A percentile compares a stretch with the other conserved stretches of the same genome.
These are phyloP conservation scores for Obba rivulosa DNA, from an alignment of 768 basidiomycete genomes.

Conservation along the genomic window DNA sequence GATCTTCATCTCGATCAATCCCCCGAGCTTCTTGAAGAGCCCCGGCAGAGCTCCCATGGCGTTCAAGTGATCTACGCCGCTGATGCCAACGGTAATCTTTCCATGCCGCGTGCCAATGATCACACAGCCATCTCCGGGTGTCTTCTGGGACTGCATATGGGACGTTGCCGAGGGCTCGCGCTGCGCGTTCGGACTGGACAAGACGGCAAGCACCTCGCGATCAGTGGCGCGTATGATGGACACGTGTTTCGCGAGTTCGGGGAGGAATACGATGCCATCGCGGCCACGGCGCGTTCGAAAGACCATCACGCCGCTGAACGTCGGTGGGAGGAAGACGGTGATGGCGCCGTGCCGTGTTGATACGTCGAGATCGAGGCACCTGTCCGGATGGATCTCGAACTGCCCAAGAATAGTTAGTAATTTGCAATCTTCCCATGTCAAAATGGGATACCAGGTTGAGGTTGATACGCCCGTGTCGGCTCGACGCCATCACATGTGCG, in stretches of 20 bases:
- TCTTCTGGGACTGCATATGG: too few species aligned
- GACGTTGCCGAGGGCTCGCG: too few species aligned
- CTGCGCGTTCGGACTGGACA: not conserved
- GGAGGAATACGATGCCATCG: conserved; percentile 11
- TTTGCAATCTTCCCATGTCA: not conserved
- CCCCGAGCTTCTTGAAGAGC: not conserved
- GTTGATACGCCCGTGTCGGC: conserved; percentile 15
- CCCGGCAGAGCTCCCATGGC: not conserved
- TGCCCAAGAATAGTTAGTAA: not conserved
- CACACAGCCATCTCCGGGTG: conserved; percentile 4
- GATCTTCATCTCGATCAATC: too few species aligned
- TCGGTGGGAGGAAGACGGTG: conserved; percentile 15
- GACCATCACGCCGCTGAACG: conserved; percentile 12
- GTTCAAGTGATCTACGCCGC: conserved; percentile 9
- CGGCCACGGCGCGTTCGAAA: conserved; percentile 4
- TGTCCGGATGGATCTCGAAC: conserved; percentile 7
- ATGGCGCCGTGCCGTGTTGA: not conserved
- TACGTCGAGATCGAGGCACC: conserved; percentile 7
- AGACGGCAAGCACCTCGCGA: conserved; percentile 11
- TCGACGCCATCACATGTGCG: conserved; percentile 10
- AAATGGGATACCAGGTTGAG: conserved; percentile 8
- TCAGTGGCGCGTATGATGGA: conserved; percentile 13
- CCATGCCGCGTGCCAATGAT: conserved; percentile 13
- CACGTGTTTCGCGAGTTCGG: conserved; percentile 13
- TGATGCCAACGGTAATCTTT: conserved; percentile 13